Percentiles rank a stretch among this genome's conserved stretches.
These are phyloP conservation scores for Gloeopeniophorella convolvens DNA, from an alignment of 768 basidiomycete species.

Conservation along the genomic window DNA sequence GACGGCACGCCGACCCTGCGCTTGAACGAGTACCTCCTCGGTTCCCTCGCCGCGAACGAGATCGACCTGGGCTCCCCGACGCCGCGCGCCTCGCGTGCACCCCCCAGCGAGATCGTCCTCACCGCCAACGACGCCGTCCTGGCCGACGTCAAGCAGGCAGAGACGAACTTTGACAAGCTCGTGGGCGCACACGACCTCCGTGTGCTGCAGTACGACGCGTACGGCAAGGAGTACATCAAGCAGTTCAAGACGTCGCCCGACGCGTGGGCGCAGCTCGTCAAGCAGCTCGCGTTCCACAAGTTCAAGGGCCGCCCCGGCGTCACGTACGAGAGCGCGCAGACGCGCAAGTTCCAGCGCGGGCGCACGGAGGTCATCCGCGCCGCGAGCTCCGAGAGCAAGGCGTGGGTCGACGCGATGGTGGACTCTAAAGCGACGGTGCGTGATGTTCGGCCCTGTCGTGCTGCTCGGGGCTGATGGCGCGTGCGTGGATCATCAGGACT, in stretches of 20 bases:
- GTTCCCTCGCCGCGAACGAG: conserved; percentile 63
- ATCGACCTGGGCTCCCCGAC: conserved; percentile 59
- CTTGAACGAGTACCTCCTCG: conserved; percentile 90
- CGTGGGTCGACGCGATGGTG: conserved; percentile 88
- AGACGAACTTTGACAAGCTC: conserved; percentile 65
- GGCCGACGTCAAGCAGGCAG: conserved; percentile 49
- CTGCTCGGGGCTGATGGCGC: background rate
- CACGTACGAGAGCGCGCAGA: conserved; percentile 93
- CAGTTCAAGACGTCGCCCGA: conserved; percentile 80
- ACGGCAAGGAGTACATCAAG: conserved; percentile 87
- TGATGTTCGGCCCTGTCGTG: conserved; percentile 2
- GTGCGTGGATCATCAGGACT: conserved; percentile 34
- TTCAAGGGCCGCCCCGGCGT: conserved; percentile 68
- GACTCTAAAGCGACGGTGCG: conserved; percentile 43
- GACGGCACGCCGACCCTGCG: conserved; percentile 95
- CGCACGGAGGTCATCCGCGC: conserved; percentile 93
- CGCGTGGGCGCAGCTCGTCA: conserved; percentile 91
- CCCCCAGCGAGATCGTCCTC: conserved; percentile 67
- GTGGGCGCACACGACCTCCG: conserved; percentile 70
- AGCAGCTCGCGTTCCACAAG: conserved; percentile 94
- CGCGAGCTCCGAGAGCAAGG: conserved; percentile 75
- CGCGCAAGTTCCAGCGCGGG: conserved; percentile 83
- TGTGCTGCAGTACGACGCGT: conserved; percentile 35
- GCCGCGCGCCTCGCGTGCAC: conserved; percentile 17
- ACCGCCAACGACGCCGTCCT: conserved; percentile 49